Percentiles rank a stretch among this genome's conserved stretches.
Evolutionary conservation across 495 filamentous ascomycete species (phyloP).

Genomic region (Penicillium mononematosum): DNA sequence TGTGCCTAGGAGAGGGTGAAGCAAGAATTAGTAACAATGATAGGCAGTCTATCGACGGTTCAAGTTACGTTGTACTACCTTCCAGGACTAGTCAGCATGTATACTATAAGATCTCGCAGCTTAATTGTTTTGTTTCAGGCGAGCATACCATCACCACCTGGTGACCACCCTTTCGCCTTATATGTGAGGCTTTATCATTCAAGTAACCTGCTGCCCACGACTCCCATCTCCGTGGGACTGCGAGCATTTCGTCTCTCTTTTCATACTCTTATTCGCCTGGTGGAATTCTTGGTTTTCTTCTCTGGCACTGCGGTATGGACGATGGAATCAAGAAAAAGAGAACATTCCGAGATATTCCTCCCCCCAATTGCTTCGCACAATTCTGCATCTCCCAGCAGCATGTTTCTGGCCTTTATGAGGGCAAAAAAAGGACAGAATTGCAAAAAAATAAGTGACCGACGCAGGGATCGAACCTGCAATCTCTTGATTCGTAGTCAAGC

Average conservation of each 20-base stretch:
- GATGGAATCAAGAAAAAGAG: background rate
- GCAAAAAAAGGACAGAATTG: constrained; percentile 1
- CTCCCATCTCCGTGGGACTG: background rate
- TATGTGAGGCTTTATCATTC: background rate
- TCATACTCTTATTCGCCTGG: background rate
- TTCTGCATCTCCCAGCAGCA: background rate
- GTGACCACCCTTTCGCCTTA: background rate
- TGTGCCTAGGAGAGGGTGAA: too few species aligned
- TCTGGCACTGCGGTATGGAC: background rate
- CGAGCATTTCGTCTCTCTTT: background rate
- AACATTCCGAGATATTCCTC: background rate
- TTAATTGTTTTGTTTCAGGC: too few species aligned
- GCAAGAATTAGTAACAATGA: too few species aligned
- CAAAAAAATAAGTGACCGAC: constrained; percentile 36
- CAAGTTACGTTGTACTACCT: too few species aligned
- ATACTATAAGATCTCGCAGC: too few species aligned
- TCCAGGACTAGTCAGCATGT: too few species aligned
- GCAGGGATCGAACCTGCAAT: constrained; percentile 50
- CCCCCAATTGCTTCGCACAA: too few species aligned
- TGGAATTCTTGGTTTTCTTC: background rate
- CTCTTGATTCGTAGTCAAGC: constrained; percentile 70
- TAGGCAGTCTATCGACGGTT: too few species aligned
- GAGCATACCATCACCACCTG: too few species aligned
- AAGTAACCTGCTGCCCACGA: background rate
- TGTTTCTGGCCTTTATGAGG: background rate